phyloP scores from a whole-genome alignment of 306 rosid species.

The Prunus mira region DNA sequence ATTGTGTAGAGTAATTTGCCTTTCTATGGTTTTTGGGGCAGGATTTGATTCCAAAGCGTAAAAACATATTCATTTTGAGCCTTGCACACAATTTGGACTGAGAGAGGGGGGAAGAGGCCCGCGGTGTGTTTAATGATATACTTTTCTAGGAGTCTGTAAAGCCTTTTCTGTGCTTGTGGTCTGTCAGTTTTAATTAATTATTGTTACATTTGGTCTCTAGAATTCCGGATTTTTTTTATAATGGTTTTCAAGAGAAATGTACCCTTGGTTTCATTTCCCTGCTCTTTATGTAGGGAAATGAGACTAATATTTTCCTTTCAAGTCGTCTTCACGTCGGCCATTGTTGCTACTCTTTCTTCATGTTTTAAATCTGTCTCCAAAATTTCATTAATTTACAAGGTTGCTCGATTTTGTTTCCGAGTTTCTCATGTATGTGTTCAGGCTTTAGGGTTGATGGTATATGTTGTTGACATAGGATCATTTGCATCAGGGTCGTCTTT shows the following conservation, averaged over 20 bases:
- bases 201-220: slow-evolving; percentile 27
- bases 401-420: not conserved
- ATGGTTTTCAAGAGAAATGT: slow-evolving; percentile 42
- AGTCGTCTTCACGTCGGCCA: not conserved
- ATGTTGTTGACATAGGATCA: not conserved
- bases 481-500: not conserved
- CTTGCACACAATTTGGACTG: slow-evolving; percentile 10
- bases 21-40: slow-evolving; percentile 16
- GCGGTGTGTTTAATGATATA: slow-evolving; percentile 6
- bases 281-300: slow-evolving; percentile 6
- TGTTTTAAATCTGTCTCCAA: not conserved
- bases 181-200: slow-evolving; percentile 19
- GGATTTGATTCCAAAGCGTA: slow-evolving; percentile 18
- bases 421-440: not conserved
- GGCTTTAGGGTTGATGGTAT: not conserved
- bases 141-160: slow-evolving; percentile 8
- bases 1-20: slow-evolving; percentile 15
- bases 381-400: not conserved
- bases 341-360: not conserved
- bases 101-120: not conserved
- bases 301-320: not conserved
- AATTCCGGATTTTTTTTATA: slow-evolving; percentile 35
- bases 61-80: slow-evolving; percentile 15
- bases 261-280: slow-evolving; percentile 12
- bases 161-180: slow-evolving; percentile 19